These are phyloP conservation scores for Pleurostoma richardsiae DNA, from an alignment of 2,329 filamentous ascomycete genomes.

Conservation along the genomic window DNA sequence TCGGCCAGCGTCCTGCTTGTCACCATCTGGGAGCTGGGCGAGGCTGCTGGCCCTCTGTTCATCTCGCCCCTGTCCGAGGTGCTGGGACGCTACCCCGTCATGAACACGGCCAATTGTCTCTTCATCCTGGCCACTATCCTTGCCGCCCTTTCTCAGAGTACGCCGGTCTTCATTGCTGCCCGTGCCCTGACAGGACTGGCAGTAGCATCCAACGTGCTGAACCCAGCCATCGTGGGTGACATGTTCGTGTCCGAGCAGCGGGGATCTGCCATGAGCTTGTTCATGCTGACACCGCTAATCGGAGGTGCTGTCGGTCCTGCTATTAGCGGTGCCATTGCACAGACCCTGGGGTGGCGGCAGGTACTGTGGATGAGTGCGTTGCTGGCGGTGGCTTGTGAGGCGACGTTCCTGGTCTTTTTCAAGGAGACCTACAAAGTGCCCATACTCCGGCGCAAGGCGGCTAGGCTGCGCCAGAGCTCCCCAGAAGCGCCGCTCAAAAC, in stretches of 20 bases:
- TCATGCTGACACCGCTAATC: conserved; percentile 52
- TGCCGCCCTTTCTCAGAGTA: conserved; percentile 37
- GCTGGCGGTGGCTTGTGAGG: conserved; percentile 42
- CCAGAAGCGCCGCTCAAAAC: conserved; percentile 22
- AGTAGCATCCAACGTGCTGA: conserved; percentile 59
- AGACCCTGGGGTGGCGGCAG: conserved; percentile 48
- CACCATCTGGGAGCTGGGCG: conserved; percentile 66
- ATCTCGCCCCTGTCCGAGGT: conserved; percentile 60
- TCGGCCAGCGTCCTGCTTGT: conserved; percentile 57
- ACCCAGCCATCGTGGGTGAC: conserved; percentile 59
- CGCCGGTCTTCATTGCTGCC: conserved; percentile 43
- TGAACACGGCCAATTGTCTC: conserved; percentile 46
- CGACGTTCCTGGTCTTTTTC: conserved; percentile 45
- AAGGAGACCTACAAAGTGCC: conserved; percentile 57
- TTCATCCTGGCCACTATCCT: conserved; percentile 44
- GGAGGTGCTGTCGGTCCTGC: conserved; percentile 54
- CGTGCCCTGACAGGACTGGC: conserved; percentile 56
- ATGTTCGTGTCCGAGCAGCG: conserved; percentile 53
- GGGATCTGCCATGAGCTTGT: conserved; percentile 52
- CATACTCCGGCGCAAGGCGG: conserved; percentile 41
- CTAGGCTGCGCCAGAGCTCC: conserved; percentile 21
- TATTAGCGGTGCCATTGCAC: conserved; percentile 48
- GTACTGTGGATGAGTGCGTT: conserved; percentile 45
- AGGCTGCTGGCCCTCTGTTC: conserved; percentile 54
- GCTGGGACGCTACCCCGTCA: conserved; percentile 49